Evolutionary conservation across 177 flowering plant species (phyloP).

Genomic region (Telopea speciosissima): DNA sequence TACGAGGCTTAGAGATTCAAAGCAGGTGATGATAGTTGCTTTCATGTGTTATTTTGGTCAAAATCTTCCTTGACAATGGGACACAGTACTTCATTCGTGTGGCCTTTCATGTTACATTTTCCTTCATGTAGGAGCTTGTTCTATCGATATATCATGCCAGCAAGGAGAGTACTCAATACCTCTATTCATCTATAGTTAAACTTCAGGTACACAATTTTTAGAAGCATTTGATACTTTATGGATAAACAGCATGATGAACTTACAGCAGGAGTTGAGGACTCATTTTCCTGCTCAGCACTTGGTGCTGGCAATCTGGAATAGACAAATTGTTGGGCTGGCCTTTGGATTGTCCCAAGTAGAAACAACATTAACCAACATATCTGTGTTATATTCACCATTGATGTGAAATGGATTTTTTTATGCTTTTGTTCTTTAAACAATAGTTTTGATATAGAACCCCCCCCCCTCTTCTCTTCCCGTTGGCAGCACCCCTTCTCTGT

Average conservation of each 20-base stretch:
- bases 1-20: constrained; percentile 47
- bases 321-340: neutral
- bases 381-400: neutral
- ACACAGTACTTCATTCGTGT: neutral
- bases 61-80: neutral
- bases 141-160: constrained; percentile 66
- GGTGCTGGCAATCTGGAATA: neutral
- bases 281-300: neutral
- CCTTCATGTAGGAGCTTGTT: constrained; percentile 60
- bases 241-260: too few species aligned
- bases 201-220: constrained; percentile 62
- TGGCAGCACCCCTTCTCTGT: too few species aligned
- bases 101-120: neutral
- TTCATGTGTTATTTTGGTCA: neutral
- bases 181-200: constrained; percentile 66
- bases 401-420: too few species aligned
- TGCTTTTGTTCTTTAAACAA: too few species aligned
- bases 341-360: neutral
- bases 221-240: neutral
- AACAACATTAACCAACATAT: neutral
- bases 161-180: constrained; percentile 81
- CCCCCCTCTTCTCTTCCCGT: too few species aligned
- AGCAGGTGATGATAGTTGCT: constrained; percentile 48
- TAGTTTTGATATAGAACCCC: too few species aligned
- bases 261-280: neutral